A percentile compares a stretch with the other conserved stretches of the same genome.
phyloP scores from a whole-genome alignment of 345 rosid species.

The Citrus glauca region DNA sequence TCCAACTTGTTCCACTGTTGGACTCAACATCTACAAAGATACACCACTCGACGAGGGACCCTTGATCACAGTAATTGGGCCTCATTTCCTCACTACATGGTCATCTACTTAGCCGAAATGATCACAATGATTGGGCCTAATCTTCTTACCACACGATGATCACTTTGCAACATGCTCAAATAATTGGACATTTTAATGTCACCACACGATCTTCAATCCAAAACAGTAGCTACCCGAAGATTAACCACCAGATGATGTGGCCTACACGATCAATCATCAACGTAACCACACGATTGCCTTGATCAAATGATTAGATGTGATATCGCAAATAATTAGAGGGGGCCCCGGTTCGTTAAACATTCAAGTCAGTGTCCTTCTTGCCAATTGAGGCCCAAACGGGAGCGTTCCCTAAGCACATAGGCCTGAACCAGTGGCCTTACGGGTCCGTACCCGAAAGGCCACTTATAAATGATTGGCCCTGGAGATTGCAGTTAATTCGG shows the following conservation, averaged over 20 bases:
- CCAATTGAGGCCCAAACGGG: not conserved
- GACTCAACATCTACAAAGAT: not conserved
- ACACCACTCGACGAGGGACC: not conserved
- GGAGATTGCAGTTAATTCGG: not conserved
- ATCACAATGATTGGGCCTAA: not conserved
- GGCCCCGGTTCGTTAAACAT: not conserved
- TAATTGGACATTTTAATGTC: not conserved
- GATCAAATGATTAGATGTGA: not conserved
- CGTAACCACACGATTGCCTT: not conserved
- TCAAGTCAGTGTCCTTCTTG: not conserved
- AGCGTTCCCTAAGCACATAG: not conserved
- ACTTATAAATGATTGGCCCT: not conserved
- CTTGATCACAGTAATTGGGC: not conserved
- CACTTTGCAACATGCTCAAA: not conserved
- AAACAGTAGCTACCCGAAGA: not conserved
- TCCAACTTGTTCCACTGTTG: not conserved
- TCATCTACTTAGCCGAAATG: not conserved
- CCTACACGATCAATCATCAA: not conserved
- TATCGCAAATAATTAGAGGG: not conserved
- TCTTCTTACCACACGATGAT: not conserved
- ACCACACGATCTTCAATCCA: not conserved
- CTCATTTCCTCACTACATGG: not conserved
- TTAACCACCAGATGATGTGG: not conserved
- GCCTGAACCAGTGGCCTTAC: conserved; percentile 2
- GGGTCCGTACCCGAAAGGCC: not conserved